These are phyloP conservation scores for Pleurotus tuber-regium DNA, from an alignment of 768 basidiomycete species.

Conservation along the genomic window DNA sequence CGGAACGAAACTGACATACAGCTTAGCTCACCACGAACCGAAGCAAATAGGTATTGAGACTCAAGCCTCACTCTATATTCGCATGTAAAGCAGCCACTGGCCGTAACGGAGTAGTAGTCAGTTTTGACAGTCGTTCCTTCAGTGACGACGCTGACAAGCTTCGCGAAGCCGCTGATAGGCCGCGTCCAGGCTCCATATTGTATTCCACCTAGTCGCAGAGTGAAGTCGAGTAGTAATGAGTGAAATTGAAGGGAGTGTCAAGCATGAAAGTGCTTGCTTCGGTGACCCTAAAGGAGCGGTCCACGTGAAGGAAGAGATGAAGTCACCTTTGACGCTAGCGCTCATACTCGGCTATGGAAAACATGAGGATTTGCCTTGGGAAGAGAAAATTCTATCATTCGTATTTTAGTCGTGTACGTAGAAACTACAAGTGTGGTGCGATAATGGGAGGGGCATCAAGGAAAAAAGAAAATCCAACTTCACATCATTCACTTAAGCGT, in stretches of 20 bases:
- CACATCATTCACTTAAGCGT: conserved; percentile 52
- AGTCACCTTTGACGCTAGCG: not conserved
- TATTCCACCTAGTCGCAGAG: conserved; percentile 2
- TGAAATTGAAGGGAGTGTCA: not conserved
- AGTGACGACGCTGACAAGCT: conserved; percentile 61
- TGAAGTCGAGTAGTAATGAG: not conserved
- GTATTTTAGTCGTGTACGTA: not conserved
- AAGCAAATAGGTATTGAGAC: not conserved
- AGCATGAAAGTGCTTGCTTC: not conserved
- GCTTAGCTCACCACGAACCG: not conserved
- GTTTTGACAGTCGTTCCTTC: conserved; percentile 57
- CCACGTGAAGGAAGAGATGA: not conserved
- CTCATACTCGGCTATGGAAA: not conserved
- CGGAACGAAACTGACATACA: conserved; percentile 72
- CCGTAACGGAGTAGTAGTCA: conserved; percentile 55
- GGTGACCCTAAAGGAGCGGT: not conserved
- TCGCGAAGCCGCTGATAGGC: conserved; percentile 39
- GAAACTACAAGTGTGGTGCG: conserved; percentile 1
- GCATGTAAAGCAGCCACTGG: conserved; percentile 66
- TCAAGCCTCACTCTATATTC: conserved; percentile 59
- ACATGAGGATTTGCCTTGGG: too few relatives aligned
- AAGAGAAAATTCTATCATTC: not conserved
- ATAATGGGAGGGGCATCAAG: not conserved
- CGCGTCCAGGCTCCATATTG: conserved; percentile 21
- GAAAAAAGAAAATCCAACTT: conserved; percentile 1